Base-by-base conservation (phyloP, 495 filamentous ascomycete genomes). In the Jackrogersella multiformis region DNA sequence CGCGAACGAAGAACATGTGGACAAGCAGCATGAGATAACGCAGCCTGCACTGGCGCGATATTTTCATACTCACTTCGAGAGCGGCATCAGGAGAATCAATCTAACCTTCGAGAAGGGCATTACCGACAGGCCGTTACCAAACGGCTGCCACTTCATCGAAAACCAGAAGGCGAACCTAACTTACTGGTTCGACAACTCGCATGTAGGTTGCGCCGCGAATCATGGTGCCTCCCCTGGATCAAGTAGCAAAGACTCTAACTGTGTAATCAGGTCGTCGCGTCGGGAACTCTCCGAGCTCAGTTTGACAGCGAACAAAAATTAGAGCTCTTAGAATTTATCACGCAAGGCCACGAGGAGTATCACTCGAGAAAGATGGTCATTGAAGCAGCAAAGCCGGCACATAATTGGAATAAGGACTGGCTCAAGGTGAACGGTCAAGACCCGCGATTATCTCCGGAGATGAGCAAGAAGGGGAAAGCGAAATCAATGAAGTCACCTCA, bases 21-120 rank as follows among this genome's bases (percentile, higher is more conserved):
- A 77, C 30, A 96, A 95, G 75, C 86, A 89, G 53, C 95, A 90
- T 59, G 92, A 94, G 67, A 90, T 97, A 41, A 82, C 87, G 2
- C 89, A 86, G 28, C 84, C 91, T 6, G 88, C 89, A 1, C 76
- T 97, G 16, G 84, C 93, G 13, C 87, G 92, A 48, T 96, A 91
- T 68, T 96, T 94, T 73, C 80, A 88, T 49, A 92, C 89, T 0
- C 89, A 94, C 65, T 96, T 91, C 68, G 87, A 89, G n/a, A 94
- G 90, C 56, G 92, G 92, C 4, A 87, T 96, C 35, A 85, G 83
- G 46, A 87, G 84, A 18, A 91, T 97, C 49, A 92, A 95, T 72
- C 84, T 96, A 80, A 82, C 90, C 15, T 79, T 93, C 49, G 86
- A 88, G 56, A 84, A 80, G 60, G 82, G 85, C 4, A 78, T 76